These are phyloP conservation scores for Exidia glandulosa DNA, from an alignment of 768 basidiomycete genomes.

Conservation along the genomic window DNA sequence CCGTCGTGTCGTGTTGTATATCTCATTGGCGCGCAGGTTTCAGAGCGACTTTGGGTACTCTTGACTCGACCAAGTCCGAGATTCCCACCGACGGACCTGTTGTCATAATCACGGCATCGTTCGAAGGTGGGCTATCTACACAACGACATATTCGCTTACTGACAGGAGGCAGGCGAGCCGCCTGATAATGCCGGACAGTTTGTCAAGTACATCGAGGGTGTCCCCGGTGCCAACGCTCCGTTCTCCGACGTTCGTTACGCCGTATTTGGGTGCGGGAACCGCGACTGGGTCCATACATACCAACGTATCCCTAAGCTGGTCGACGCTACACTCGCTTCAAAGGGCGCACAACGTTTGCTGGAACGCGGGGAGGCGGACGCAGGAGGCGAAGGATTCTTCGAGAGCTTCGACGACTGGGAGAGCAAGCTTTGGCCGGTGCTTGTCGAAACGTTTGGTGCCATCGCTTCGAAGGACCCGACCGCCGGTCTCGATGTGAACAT, in stretches of 20 bases:
- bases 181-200: constrained; percentile 38
- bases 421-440: constrained; percentile 27
- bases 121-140: constrained; percentile 25
- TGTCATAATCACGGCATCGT: constrained; percentile 35
- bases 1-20: background rate
- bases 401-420: constrained; percentile 34
- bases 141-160: background rate
- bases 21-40: constrained; percentile 23
- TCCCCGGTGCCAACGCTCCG: constrained; percentile 13
- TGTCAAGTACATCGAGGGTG: constrained; percentile 28
- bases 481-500: background rate
- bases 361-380: constrained; percentile 33
- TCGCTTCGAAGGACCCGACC: background rate
- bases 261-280: constrained; percentile 41
- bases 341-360: constrained; percentile 27
- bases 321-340: constrained; percentile 24
- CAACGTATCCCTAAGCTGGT: constrained; percentile 33
- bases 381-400: constrained; percentile 30
- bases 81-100: constrained; percentile 34
- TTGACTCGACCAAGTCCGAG: constrained; percentile 28
- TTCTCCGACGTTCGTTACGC: constrained; percentile 27
- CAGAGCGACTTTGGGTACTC: constrained; percentile 25
- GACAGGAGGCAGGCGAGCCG: constrained; percentile 25
- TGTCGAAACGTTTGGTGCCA: constrained; percentile 15
- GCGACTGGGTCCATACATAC: constrained; percentile 38